These are phyloP conservation scores for Naganishia onofrii DNA, from an alignment of 768 basidiomycete species.

Conservation along the genomic window DNA sequence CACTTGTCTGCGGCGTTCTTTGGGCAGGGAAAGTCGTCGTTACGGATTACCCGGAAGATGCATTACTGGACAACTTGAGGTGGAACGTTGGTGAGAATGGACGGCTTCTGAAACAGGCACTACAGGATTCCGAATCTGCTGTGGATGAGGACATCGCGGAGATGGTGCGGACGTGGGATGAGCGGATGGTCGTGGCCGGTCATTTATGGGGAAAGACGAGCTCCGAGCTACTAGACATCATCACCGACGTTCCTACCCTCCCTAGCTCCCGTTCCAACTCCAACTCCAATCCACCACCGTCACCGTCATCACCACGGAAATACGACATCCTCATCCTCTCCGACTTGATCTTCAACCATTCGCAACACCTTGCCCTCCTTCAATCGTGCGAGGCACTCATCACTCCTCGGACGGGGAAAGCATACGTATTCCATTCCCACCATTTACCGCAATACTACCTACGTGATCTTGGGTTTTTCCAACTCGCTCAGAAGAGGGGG, in stretches of 20 bases:
- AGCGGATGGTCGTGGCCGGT: conserved; percentile 34
- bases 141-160: conserved; percentile 39
- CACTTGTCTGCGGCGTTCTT: conserved; percentile 68
- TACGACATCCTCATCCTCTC: conserved; percentile 85
- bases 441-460: conserved; percentile 80
- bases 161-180: conserved; percentile 29
- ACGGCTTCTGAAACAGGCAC: conserved; percentile 15
- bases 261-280: neutral
- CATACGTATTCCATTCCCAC: conserved; percentile 85
- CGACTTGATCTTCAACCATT: conserved; percentile 92
- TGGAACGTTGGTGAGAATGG: conserved; percentile 66
- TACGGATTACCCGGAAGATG: conserved; percentile 86
- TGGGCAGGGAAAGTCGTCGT: conserved; percentile 72
- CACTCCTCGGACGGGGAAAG: conserved; percentile 48
- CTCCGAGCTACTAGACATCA: conserved; percentile 32
- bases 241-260: neutral
- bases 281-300: neutral
- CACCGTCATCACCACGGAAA: neutral
- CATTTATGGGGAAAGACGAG: conserved; percentile 48
- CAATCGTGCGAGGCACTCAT: conserved; percentile 30
- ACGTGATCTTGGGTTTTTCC: conserved; percentile 79
- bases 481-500: conserved; percentile 61
- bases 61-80: conserved; percentile 70
- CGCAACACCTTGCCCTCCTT: conserved; percentile 57
- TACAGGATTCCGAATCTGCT: too few species aligned